A percentile compares a stretch with the other conserved stretches of the same genome.
phyloP scores from a whole-genome alignment of 106 monocot species.

The Dioscorea zingiberensis region DNA sequence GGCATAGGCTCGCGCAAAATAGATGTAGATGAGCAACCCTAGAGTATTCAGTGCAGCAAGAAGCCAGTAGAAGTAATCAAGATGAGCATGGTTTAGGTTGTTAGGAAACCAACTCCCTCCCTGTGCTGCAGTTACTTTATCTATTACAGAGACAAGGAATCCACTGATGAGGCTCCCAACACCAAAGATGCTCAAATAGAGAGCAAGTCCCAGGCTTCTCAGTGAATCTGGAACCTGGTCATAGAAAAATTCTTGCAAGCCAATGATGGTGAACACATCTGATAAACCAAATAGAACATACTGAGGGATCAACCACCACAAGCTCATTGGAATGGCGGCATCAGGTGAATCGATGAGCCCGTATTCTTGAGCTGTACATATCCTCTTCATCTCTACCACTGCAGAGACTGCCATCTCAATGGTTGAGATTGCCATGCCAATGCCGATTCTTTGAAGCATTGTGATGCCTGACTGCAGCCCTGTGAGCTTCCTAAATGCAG shows the following conservation, averaged over 20 bases:
- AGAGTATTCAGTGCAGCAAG: too few relatives aligned
- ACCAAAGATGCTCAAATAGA: conserved; percentile 31
- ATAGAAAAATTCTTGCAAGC: conserved; percentile 36
- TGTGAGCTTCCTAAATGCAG: conserved; percentile 19
- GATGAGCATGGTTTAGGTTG: too few relatives aligned
- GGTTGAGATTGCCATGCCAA: conserved; percentile 31
- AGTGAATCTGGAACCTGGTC: conserved; percentile 26
- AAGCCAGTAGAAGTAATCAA: too few relatives aligned
- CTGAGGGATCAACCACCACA: conserved; percentile 33
- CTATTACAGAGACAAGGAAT: conserved; percentile 16
- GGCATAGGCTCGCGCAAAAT: background rate
- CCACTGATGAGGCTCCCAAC: conserved; percentile 27
- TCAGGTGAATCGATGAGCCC: conserved; percentile 21
- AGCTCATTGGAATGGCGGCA: conserved; percentile 13
- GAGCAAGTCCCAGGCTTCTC: conserved; percentile 29
- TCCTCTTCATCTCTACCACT: conserved; percentile 23
- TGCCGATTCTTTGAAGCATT: conserved; percentile 45
- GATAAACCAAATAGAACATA: conserved; percentile 23
- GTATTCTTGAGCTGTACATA: conserved; percentile 14
- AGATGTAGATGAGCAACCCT: background rate
- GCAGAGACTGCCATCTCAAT: background rate
- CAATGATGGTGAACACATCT: conserved; percentile 25
- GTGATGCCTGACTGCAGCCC: conserved; percentile 34
- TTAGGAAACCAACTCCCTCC: too few relatives aligned
- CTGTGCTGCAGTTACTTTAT: background rate